Conservation (phyloP, 2,329 filamentous ascomycete species). For the Anisogramma anomala region DNA sequence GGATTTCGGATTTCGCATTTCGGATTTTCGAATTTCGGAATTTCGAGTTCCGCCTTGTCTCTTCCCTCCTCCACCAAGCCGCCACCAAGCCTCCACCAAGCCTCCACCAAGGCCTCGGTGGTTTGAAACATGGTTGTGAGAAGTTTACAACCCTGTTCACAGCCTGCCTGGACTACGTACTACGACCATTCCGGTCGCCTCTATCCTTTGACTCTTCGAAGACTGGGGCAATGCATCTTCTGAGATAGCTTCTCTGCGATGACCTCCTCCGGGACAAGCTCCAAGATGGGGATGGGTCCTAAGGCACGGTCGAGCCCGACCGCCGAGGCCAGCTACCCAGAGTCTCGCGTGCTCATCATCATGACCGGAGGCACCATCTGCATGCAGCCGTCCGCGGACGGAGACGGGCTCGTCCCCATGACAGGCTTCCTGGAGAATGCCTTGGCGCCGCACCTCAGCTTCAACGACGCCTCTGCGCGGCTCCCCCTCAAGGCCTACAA, state of each 20-base stretch:
- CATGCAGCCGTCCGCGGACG: constrained; percentile 73
- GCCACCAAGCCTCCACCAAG: too few relatives aligned
- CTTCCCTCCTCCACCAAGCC: too few relatives aligned
- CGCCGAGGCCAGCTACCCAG: constrained; percentile 37
- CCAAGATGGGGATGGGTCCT: neutral
- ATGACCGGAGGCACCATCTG: constrained; percentile 87
- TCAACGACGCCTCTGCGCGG: constrained; percentile 63
- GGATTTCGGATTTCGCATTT: too few relatives aligned
- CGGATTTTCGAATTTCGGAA: too few relatives aligned
- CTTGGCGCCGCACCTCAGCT: constrained; percentile 70
- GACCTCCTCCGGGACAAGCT: neutral
- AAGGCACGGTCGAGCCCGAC: neutral
- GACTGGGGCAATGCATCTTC: too few relatives aligned
- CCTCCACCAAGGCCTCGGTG: too few relatives aligned
- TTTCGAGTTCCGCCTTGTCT: too few relatives aligned
- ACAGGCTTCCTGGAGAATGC: constrained; percentile 70
- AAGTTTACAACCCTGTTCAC: too few relatives aligned
- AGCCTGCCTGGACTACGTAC: too few relatives aligned
- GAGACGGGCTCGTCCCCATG: constrained; percentile 71
- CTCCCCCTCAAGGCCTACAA: constrained; percentile 40
- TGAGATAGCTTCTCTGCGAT: too few relatives aligned
- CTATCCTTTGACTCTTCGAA: too few relatives aligned
- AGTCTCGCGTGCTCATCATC: constrained; percentile 76
- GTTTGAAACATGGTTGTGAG: too few relatives aligned
- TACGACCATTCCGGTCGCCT: neutral